These are phyloP conservation scores for Yarrowia sp. DNA, from an alignment of 805 yeast genomes.

Conservation along the genomic window DNA sequence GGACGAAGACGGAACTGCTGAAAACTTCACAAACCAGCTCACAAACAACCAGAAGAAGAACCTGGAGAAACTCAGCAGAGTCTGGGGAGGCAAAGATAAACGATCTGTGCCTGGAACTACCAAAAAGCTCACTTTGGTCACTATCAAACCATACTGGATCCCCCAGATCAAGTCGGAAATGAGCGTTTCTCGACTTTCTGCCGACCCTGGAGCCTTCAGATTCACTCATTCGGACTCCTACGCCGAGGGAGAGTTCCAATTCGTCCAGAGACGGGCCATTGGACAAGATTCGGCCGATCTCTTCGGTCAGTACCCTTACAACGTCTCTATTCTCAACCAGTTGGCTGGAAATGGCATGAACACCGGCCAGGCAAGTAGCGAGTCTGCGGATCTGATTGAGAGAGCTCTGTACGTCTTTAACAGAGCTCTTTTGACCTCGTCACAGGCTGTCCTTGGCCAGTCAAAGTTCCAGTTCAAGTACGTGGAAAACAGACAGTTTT, in stretches of 20 bases:
- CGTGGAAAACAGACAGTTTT: conserved; percentile 78
- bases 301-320: conserved; percentile 69
- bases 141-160: conserved; percentile 80
- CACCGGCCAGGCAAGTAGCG: conserved; percentile 70
- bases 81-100: conserved; percentile 85
- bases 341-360: conserved; percentile 74
- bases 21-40: conserved; percentile 22
- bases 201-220: conserved; percentile 59
- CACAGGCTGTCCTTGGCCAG: conserved; percentile 58
- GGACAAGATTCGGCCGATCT: conserved; percentile 50
- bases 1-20: conserved; percentile 28
- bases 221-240: conserved; percentile 55
- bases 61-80: conserved; percentile 20
- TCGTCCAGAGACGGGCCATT: conserved; percentile 54
- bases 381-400: conserved; percentile 76
- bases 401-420: conserved; percentile 81
- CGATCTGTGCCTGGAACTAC: conserved; percentile 75
- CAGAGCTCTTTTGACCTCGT: conserved; percentile 67
- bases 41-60: conserved; percentile 27
- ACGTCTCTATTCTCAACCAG: conserved; percentile 78
- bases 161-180: conserved; percentile 71
- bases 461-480: conserved; percentile 76
- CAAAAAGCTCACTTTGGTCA: conserved; percentile 70
- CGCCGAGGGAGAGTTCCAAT: conserved; percentile 72
- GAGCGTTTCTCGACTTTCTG: conserved; percentile 45